A percentile compares a stretch with the other conserved stretches of the same genome.
These are phyloP conservation scores for Ophiostoma himal-ulmi DNA, from an alignment of 2,329 filamentous ascomycete genomes.

Conservation along the genomic window DNA sequence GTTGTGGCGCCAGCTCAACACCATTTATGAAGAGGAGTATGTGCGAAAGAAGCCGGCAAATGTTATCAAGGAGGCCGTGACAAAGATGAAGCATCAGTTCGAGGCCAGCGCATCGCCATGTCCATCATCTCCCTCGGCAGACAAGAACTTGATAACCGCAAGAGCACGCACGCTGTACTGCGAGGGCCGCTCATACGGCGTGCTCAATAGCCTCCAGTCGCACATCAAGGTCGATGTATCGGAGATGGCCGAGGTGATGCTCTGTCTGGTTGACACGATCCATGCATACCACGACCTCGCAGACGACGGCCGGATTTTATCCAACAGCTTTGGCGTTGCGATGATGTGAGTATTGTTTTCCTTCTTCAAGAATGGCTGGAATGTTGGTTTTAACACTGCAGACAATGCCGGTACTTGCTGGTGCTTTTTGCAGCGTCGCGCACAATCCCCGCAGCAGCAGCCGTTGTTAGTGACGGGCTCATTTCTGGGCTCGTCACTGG, in stretches of 20 bases:
- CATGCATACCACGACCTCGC: constrained; percentile 23
- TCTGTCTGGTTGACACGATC: constrained; percentile 21
- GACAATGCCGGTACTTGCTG: constrained; percentile 26
- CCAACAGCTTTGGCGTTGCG: constrained; percentile 23
- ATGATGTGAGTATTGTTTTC: constrained; percentile 21
- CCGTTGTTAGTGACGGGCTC: constrained; percentile 10
- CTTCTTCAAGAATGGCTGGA: background rate
- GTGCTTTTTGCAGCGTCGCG: constrained; percentile 24
- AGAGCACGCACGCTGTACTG: constrained; percentile 23
- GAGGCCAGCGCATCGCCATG: background rate
- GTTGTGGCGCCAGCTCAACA: constrained; percentile 20
- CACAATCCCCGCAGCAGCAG: constrained; percentile 5
- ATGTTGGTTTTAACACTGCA: background rate
- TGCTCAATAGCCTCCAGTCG: constrained; percentile 13
- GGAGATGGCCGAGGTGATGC: constrained; percentile 16
- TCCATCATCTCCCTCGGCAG: background rate
- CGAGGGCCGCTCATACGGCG: constrained; percentile 20
- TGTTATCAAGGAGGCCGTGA: background rate
- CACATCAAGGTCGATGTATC: constrained; percentile 9
- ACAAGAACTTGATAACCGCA: constrained; percentile 17
- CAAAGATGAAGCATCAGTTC: constrained; percentile 19
- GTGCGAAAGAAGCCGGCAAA: background rate
- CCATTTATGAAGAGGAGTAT: constrained; percentile 19
- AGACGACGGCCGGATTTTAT: constrained; percentile 17
- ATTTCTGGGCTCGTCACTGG: constrained; percentile 20